Conservation (phyloP, 169 alveolate genomes). For the Eimeria necatrix region DNA sequence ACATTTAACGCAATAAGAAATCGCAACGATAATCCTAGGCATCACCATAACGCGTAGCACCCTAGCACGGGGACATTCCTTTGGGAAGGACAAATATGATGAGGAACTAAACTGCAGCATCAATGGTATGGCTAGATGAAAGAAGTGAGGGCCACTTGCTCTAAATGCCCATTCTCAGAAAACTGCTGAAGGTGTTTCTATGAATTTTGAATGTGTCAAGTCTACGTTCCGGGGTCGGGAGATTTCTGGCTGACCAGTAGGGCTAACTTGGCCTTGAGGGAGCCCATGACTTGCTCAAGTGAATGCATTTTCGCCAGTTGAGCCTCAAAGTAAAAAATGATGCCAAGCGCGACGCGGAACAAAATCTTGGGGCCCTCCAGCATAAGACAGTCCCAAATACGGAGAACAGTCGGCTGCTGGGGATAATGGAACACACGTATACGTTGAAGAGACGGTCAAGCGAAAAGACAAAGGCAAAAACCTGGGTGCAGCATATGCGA, state of each 20-base stretch:
- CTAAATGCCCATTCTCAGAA: not conserved
- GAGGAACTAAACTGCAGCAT: not conserved
- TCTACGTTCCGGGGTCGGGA: not conserved
- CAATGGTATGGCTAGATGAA: not conserved
- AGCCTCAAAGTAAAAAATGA: slow-evolving; percentile 31
- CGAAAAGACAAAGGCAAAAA: not conserved
- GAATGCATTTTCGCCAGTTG: slow-evolving; percentile 59
- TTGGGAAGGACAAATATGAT: not conserved
- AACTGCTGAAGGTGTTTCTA: not conserved
- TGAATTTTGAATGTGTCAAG: not conserved
- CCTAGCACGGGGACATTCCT: too few species aligned
- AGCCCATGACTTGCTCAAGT: slow-evolving; percentile 79
- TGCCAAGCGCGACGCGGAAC: slow-evolving; percentile 87
- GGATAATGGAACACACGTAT: not conserved
- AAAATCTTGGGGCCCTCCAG: slow-evolving; percentile 92
- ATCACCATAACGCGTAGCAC: not conserved
- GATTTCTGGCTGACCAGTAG: slow-evolving; percentile 36
- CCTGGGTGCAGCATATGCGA: not conserved
- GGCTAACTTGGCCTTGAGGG: slow-evolving; percentile 43
- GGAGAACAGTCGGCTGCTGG: slow-evolving; percentile 88
- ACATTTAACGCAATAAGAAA: not conserved
- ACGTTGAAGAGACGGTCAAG: not conserved
- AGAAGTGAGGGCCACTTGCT: not conserved
- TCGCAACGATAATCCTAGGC: not conserved
- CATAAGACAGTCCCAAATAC: slow-evolving; percentile 91